Conservation (phyloP, 208 protist genomes). For the Trichomonas vaginalis region DNA sequence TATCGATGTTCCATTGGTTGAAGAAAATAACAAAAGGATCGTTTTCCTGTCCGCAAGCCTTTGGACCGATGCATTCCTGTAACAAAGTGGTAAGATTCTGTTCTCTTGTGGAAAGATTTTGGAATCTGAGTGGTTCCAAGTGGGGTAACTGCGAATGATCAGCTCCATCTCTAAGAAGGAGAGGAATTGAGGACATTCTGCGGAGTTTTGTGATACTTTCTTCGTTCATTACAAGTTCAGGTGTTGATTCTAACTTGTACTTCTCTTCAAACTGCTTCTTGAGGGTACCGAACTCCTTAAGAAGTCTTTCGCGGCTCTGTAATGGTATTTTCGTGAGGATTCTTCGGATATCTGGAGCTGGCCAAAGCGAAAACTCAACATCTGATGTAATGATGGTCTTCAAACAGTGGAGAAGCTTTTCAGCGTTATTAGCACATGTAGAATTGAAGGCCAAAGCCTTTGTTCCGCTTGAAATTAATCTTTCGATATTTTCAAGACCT, state of each 20-base stretch:
- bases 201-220: background rate
- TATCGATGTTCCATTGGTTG: background rate
- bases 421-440: background rate
- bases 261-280: background rate
- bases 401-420: background rate
- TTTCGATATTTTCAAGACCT: background rate
- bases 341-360: background rate
- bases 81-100: background rate
- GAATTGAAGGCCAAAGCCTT: background rate
- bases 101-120: background rate
- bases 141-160: background rate
- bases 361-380: background rate
- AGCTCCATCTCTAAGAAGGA: background rate
- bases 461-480: background rate
- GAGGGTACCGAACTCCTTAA: background rate
- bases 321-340: background rate
- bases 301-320: background rate
- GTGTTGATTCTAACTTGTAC: background rate
- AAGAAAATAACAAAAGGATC: background rate
- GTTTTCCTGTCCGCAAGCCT: background rate
- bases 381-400: background rate
- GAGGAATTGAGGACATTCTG: background rate
- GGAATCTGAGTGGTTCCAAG: background rate
- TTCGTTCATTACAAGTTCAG: background rate
- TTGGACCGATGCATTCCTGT: background rate